Evolutionary conservation across 768 basidiomycete species (phyloP), one percentile per base, ranked within the genome.

Genomic region (Clathrus columnatus): DNA sequence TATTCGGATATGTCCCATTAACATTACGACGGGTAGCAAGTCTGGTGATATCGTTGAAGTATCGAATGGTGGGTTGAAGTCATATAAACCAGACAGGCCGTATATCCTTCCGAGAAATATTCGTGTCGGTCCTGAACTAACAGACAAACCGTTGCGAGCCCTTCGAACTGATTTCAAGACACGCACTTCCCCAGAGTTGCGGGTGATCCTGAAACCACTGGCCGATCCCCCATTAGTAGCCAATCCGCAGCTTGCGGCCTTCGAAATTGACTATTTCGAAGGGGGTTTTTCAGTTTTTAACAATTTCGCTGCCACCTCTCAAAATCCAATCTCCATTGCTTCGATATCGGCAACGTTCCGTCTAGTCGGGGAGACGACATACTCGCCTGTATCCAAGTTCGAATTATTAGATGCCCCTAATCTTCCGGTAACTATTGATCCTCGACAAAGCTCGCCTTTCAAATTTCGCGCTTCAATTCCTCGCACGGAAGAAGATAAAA

Each of bases 91-190:
- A 7, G 68, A 72, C 28, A 54, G 64, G 20, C 59, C 62, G 23
- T 72, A 73, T 50, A 47, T 60, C 24, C 62, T 74, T 20, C 73
- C 70, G 5, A 63, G 64, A 41, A 67, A 62, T 5, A 53, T 71
- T 42, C 67, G 70, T 2, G 57, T 71, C 43, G 65, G 68, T 16
- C 69, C 71, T 20, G 67, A 62, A n/a, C 58, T 73, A 14, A 66
- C 56, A 18, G 70, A 72, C 50, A 61, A 59, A 8, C 67, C 62
- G 36, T 49, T 64, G 21, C 69, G 73, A 6, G 56, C 63, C 20
- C 60, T 62, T 7, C 71, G 70, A 21, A 73, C 68, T 24, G 67
- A 73, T 43, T 74, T 74, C 64, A 72, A 71, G 57, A 72, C 72
- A 2, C 58, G 65, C 16, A 67, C 67, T 4, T 60, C 69, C 2